These are phyloP conservation scores for Zasmidium cellare DNA, from an alignment of 2,329 filamentous ascomycete genomes.

Conservation along the genomic window DNA sequence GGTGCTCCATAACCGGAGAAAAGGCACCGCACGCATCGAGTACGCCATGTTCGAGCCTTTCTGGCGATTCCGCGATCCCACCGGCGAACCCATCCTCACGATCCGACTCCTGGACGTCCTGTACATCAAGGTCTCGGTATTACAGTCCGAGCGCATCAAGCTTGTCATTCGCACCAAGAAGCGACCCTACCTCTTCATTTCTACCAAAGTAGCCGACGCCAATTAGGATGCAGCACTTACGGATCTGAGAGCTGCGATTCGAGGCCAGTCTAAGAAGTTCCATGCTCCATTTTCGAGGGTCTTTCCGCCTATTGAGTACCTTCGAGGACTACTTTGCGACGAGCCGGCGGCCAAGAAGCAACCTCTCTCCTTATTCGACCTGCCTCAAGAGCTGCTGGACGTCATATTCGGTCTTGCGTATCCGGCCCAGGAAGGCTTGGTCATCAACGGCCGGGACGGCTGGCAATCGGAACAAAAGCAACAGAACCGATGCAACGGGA, in stretches of 20 bases:
- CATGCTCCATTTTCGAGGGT: neutral
- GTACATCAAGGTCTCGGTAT: neutral
- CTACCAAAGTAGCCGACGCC: neutral
- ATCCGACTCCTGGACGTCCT: neutral
- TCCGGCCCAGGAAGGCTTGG: neutral
- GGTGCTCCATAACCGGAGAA: neutral
- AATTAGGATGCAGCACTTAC: neutral
- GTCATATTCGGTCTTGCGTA: conserved; percentile 1
- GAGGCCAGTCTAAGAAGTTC: neutral
- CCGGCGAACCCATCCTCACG: neutral
- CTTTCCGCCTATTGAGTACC: neutral
- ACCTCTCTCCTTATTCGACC: neutral
- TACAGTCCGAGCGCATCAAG: neutral
- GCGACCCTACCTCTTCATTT: neutral
- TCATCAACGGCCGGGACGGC: too few relatives aligned
- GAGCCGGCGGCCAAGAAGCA: neutral
- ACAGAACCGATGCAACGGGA: too few relatives aligned
- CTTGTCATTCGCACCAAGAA: neutral
- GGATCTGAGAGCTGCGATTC: neutral
- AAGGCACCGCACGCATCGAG: neutral
- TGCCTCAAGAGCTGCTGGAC: conserved; percentile 1
- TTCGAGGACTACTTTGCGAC: neutral
- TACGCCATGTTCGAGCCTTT: neutral
- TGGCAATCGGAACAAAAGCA: too few relatives aligned
- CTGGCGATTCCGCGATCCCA: neutral